A percentile compares a stretch with the other conserved stretches of the same genome.
Conservation (phyloP, 1,284 basidiomycete genomes). For the Wallemia mellicola region DNA sequence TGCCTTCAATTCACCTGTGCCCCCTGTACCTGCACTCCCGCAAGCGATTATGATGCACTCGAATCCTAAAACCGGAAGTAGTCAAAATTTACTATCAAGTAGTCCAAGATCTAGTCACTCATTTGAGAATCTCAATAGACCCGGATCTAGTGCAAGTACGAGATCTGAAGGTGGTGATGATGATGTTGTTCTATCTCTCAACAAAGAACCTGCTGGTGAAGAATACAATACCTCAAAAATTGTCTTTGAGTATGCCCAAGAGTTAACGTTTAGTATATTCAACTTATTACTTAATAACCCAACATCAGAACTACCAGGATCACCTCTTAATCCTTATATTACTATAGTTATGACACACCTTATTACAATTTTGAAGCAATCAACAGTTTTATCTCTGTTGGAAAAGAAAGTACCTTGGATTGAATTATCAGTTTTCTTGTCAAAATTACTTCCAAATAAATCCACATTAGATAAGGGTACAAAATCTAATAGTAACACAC, state of each 20-base stretch:
- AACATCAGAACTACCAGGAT: conserved; percentile 24
- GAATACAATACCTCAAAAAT: conserved; percentile 21
- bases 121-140: conserved; percentile 4
- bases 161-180: conserved; percentile 12
- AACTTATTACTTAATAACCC: conserved; percentile 37
- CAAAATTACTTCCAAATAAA: conserved; percentile 10
- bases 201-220: conserved; percentile 4
- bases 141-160: conserved; percentile 3
- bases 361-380: conserved; percentile 36
- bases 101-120: not conserved
- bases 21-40: conserved; percentile 2
- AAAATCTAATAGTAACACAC: conserved; percentile 15
- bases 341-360: conserved; percentile 65
- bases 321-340: conserved; percentile 56
- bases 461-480: conserved; percentile 28
- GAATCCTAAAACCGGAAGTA: conserved; percentile 1
- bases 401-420: conserved; percentile 63
- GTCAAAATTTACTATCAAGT: not conserved
- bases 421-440: conserved; percentile 34
- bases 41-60: conserved; percentile 9
- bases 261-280: conserved; percentile 51
- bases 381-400: conserved; percentile 28
- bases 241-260: conserved; percentile 37
- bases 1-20: not conserved
- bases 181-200: conserved; percentile 4